phyloP scores from a whole-genome alignment of 108 stramenopile genomes.

The Discostella stelligeroides region DNA sequence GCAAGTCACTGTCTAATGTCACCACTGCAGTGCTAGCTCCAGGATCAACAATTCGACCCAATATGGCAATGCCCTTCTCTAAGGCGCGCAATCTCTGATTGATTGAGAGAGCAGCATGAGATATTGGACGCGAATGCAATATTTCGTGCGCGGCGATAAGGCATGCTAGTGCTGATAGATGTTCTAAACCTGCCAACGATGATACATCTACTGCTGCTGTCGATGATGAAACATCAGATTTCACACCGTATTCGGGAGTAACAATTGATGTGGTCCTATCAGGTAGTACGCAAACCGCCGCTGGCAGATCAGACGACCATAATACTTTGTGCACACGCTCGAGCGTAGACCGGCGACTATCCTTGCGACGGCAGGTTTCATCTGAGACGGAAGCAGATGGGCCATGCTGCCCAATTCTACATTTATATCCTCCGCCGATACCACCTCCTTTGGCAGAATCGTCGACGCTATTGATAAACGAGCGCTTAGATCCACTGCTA shows the following conservation, averaged over 20 bases:
- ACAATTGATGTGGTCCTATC: background rate
- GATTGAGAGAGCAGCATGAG: slow-evolving; percentile 12
- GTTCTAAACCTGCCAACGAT: too few relatives aligned
- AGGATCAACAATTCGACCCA: slow-evolving; percentile 44
- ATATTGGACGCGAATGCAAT: slow-evolving; percentile 21
- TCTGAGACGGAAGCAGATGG: slow-evolving; percentile 4
- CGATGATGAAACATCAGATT: background rate
- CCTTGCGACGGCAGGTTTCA: slow-evolving; percentile 37
- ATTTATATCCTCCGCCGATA: slow-evolving; percentile 15
- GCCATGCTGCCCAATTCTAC: slow-evolving; percentile 1
- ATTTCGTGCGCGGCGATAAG: slow-evolving; percentile 48
- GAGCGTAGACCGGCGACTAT: slow-evolving; percentile 26
- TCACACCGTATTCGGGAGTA: slow-evolving; percentile 1
- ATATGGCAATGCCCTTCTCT: slow-evolving; percentile 34
- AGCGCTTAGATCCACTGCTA: slow-evolving; percentile 8
- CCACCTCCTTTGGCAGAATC: background rate
- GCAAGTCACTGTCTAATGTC: slow-evolving; percentile 26
- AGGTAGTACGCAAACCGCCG: slow-evolving; percentile 34
- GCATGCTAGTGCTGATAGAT: slow-evolving; percentile 43
- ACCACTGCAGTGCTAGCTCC: slow-evolving; percentile 37
- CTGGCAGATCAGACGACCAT: slow-evolving; percentile 43
- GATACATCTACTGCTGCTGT: background rate
- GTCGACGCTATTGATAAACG: too few relatives aligned
- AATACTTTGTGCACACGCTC: slow-evolving; percentile 39
- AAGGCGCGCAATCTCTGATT: slow-evolving; percentile 8